Evolutionary conservation across 2,329 filamentous ascomycete species (phyloP), one percentile per base, ranked within the genome.

Genomic region (Fonsecaea pugnacius): DNA sequence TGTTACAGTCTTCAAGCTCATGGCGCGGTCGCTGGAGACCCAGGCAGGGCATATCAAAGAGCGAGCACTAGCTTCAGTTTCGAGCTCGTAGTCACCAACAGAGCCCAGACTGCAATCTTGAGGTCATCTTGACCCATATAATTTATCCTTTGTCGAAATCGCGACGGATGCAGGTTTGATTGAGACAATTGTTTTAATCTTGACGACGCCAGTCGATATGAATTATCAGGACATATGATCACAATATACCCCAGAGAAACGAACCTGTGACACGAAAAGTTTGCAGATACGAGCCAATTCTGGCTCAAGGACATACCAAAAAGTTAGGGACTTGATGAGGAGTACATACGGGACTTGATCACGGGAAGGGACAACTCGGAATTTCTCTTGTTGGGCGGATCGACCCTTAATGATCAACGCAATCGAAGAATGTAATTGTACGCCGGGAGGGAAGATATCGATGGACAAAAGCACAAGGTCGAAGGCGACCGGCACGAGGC

Each of bases 1-100:
- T 40, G n/a, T 16, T 50, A 21, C 69, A 88, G 87, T 89, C 51
- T 89, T 86, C n/a, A 87, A 87, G 75, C 81, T 89, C 56, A 89
- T 89, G 85, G 85, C 86, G 57, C 84, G 84, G 66, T 87, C 87
- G 32, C 79, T 89, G 48, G 85, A 89, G 72, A 82, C 83, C 36
- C 87, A 89, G 75, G 87, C 87, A 38, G 79, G 81, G 65, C 84
- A 87, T 69, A 85, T 89, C 78, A 85, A 84, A 71, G 84, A 85
- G 66, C 83, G 87, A 68, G 84, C 86, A 27, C 82, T 84, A 71
- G 76, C 78, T 27, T 84, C 82, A 7, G 67, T 71, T 54, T 55
- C 67, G n/a, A 53, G 36, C 36, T 43, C 69, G 54, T 70, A 50
- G 67, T 36, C 46, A 30, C 63, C 50, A 21, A 7, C 32, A 24